Base-by-base conservation (phyloP, 306 rosid genomes). In the Prunus mume region DNA sequence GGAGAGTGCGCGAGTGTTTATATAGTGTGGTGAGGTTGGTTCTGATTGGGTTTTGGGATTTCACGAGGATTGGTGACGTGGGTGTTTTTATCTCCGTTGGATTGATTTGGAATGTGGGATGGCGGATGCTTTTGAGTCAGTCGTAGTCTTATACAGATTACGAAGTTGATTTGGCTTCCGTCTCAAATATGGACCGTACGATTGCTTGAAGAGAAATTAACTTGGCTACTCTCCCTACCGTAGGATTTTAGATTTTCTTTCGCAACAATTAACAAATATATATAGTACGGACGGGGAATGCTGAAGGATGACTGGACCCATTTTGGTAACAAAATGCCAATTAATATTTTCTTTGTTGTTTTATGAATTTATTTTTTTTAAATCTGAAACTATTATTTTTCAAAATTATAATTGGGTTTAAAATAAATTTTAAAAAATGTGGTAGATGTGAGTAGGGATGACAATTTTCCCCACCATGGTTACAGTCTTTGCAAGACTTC, bases 11-110 rank as follows among this genome's bases (percentile, higher is more conserved):
- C n/a, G 52, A 30, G 18, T 41, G 15, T 20, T 49, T 82, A 81
- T 83, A 82, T 78, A 85, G 80, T 72, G 49, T 1, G 10, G 0
- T 9, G 71, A 24, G 50, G 52, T 54, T 5, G 19, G 1, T 19
- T 80, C 68, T 78, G 24, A 67, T 85, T 84, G 81, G 87, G 10
- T 2, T 22, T 9, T 17, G 2, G 9, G 17, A 4, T 45, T 69
- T 14, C n/a, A 17, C 34, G 57, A 47, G 84, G 80, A 81, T 76
- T 34, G 46, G 0, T 76, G 84, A 81, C 70, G 71, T 76, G 81
- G 55, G 2, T 3, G 2, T 2, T 34, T 8, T 6, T 0, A 0
- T n/a, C 2, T 28, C 46, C 54, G 70, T 77, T 69, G 64, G 74
- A 77, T 69, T 47, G 20, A 7, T 20, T 13, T 51, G 3, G 49